Conservation (phyloP, 345 rosid genomes). For the Pseudoturritis turrita region DNA sequence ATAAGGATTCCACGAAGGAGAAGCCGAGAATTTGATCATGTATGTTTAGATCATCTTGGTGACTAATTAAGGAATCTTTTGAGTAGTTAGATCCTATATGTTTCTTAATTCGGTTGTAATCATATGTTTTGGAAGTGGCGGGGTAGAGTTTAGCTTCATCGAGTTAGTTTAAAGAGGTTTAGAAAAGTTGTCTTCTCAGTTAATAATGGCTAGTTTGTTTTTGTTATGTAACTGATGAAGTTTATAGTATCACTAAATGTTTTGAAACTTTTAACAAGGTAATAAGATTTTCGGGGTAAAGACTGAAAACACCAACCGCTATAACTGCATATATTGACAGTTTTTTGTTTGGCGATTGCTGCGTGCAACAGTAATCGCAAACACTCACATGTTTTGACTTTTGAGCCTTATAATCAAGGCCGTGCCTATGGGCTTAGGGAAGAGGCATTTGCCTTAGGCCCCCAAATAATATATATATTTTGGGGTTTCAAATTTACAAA, state of each 20-base stretch:
- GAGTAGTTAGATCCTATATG: slow-evolving; percentile 12
- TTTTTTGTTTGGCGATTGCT: background rate
- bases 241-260: background rate
- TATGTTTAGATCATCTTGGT: slow-evolving; percentile 3
- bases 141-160: slow-evolving; percentile 26
- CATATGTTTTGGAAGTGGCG: slow-evolving; percentile 23
- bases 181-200: slow-evolving; percentile 9
- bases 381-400: slow-evolving; percentile 13
- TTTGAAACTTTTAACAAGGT: background rate
- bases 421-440: too few relatives aligned
- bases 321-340: background rate
- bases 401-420: too few relatives aligned
- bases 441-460: too few relatives aligned
- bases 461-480: too few relatives aligned
- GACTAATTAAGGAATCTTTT: slow-evolving; percentile 2
- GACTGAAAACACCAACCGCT: background rate
- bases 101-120: slow-evolving; percentile 19
- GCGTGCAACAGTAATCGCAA: background rate
- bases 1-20: background rate
- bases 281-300: background rate
- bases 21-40: slow-evolving; percentile 10
- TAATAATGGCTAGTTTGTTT: slow-evolving; percentile 17
- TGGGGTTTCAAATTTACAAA: too few relatives aligned
- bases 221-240: background rate
- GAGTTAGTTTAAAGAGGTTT: slow-evolving; percentile 28